Evolutionary conservation across 495 filamentous ascomycete genomes (phyloP), one percentile per base, ranked within the genome.

Genomic region (Penicillium egyptiacum): DNA sequence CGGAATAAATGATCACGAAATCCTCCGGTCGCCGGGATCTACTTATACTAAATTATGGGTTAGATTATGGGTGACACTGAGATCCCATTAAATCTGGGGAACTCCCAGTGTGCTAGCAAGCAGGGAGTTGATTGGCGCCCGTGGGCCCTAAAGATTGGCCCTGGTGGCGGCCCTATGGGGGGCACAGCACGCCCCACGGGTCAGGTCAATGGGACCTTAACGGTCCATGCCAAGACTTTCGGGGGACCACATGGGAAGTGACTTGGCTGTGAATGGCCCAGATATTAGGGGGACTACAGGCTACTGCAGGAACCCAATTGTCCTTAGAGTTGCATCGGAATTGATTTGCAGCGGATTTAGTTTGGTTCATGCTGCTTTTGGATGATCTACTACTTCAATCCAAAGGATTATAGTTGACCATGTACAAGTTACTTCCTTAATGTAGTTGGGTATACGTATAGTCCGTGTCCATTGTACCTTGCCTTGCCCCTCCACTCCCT

Each of bases 301-400:
- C 14, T 11, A 14, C n/a, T 50, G 52, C 30, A 31, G 28, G 56
- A 67, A 69, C 59, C 57, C 62, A 63, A 69, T 52, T 59, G 54
- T 49, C 17, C 51, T 69, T 69, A 69, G 62, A 69, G 66, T 69
- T 69, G 63, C 6, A 16, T 17, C 17, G 23, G 4, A 20, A 9
- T 8, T 1, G 14, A 20, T 19, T 8, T 8, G 28, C 28, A 25
- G 12, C 37, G 10, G 11, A 26, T 50, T 7, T 23, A 1, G 5
- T 7, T 35, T 22, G 30, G 11, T 33, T 14, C 0, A 1, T 33
- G 16, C 35, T 31, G n/a, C 5, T 49, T 52, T 45, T 2, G 28
- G 49, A 51, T 44, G 46, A 57, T 42, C 35, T 23, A 51, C 46
- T 42, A 9, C 11, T 44, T 12, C 42, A 44, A 25, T 25, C 22